Percentiles rank a stretch among this genome's conserved stretches.
phyloP scores from a whole-genome alignment of 768 basidiomycete species.

The Royoungia palumana region DNA sequence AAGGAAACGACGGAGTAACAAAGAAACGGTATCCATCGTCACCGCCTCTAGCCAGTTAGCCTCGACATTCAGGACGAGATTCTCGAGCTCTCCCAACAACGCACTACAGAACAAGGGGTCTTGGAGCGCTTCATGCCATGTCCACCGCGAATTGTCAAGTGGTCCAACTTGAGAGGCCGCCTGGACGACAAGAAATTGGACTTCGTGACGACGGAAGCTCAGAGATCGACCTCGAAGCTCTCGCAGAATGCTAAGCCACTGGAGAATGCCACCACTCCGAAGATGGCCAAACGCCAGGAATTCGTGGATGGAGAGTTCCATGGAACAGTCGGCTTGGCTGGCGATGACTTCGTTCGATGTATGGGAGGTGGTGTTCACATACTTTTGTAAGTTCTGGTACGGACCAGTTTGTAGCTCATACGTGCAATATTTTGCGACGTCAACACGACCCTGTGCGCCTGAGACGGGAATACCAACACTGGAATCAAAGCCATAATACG shows the following conservation, averaged over 20 bases:
- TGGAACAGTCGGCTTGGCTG: slow-evolving; percentile 39
- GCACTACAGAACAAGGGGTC: slow-evolving; percentile 29
- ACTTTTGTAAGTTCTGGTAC: slow-evolving; percentile 37
- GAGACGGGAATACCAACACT: slow-evolving; percentile 8
- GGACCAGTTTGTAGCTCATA: slow-evolving; percentile 29
- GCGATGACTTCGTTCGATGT: slow-evolving; percentile 42
- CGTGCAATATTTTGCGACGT: slow-evolving; percentile 25
- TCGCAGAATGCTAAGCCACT: slow-evolving; percentile 51
- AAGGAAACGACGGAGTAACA: slow-evolving; percentile 36
- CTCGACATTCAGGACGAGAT: slow-evolving; percentile 31
- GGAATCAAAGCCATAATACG: slow-evolving; percentile 29
- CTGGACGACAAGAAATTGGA: slow-evolving; percentile 42
- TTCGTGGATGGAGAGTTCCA: slow-evolving; percentile 42
- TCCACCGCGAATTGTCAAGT: slow-evolving; percentile 12
- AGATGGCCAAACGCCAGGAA: slow-evolving; percentile 41
- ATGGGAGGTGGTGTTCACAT: slow-evolving; percentile 35
- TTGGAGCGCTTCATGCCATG: slow-evolving; percentile 41
- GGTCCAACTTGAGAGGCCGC: slow-evolving; percentile 42
- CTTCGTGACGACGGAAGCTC: slow-evolving; percentile 37
- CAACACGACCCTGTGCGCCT: slow-evolving; percentile 5
- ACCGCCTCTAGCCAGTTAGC: slow-evolving; percentile 40
- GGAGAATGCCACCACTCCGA: slow-evolving; percentile 42
- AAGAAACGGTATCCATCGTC: slow-evolving; percentile 30
- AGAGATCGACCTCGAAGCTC: slow-evolving; percentile 38
- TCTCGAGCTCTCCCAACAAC: slow-evolving; percentile 34